Percentiles rank a stretch among this genome's conserved stretches.
Evolutionary conservation across 2,329 filamentous ascomycete species (phyloP).

Genomic region (Escovopsis weberi): DNA sequence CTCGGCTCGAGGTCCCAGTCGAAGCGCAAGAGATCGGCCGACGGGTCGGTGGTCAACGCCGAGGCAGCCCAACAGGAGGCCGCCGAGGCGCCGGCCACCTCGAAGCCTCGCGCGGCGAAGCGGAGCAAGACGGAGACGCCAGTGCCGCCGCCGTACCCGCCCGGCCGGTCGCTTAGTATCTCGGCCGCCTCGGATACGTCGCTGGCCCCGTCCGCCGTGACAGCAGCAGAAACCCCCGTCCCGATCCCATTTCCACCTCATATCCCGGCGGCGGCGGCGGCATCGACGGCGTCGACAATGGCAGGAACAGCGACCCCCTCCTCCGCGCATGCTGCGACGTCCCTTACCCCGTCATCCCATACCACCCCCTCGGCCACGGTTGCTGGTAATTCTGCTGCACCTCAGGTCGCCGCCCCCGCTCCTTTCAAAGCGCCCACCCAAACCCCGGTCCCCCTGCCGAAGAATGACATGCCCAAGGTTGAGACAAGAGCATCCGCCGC

Average conservation of each 20-base stretch:
- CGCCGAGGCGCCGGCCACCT: constrained; percentile 14
- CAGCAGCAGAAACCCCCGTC: constrained; percentile 25
- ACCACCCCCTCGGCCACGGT: background rate
- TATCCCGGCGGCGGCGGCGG: constrained; percentile 13
- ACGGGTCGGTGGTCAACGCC: constrained; percentile 17
- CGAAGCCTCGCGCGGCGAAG: constrained; percentile 29
- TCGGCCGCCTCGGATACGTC: constrained; percentile 12
- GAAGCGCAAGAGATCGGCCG: constrained; percentile 32
- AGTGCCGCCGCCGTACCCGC: constrained; percentile 31
- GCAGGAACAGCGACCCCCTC: constrained; percentile 19
- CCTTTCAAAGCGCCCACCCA: constrained; percentile 19
- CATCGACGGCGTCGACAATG: too few relatives aligned
- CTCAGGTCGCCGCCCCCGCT: constrained; percentile 14
- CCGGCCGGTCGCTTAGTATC: constrained; percentile 15
- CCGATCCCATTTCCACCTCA: constrained; percentile 22
- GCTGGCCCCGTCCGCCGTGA: constrained; percentile 8
- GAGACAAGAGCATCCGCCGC: constrained; percentile 18
- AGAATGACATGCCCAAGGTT: constrained; percentile 13
- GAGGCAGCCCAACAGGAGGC: too few relatives aligned
- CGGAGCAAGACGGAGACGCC: constrained; percentile 44
- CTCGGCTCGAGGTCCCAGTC: constrained; percentile 18
- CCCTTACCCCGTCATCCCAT: background rate
- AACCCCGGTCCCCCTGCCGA: constrained; percentile 23
- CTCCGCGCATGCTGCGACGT: constrained; percentile 2
- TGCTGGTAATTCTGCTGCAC: constrained; percentile 10